Evolutionary conservation across 208 protist species (phyloP).

Genomic region (Trichomonas tenax): DNA sequence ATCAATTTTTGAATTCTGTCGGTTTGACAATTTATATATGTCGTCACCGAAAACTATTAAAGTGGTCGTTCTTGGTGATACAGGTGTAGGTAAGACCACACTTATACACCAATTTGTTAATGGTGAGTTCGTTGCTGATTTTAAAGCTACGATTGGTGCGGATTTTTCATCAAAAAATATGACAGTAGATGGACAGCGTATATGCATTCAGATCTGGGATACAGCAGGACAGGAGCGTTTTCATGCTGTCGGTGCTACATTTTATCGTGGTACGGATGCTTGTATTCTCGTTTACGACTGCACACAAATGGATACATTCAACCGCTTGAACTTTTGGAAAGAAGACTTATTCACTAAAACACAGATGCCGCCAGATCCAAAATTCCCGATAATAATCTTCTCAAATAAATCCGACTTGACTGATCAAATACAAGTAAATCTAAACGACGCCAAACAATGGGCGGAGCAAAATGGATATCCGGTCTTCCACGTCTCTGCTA

Average conservation of each 20-base stretch:
- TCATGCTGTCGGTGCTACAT: background rate
- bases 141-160: background rate
- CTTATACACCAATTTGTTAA: background rate
- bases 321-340: background rate
- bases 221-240: slow-evolving; percentile 16
- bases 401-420: slow-evolving; percentile 9
- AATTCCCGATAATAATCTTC: background rate
- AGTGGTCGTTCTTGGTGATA: background rate
- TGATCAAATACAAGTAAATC: background rate
- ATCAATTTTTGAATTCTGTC: no score
- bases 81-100: slow-evolving; percentile 6
- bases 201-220: slow-evolving; percentile 8
- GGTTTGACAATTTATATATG: no score
- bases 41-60: background rate
- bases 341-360: background rate
- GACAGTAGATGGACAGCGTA: background rate
- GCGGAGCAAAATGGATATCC: background rate
- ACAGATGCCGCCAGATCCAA: background rate
- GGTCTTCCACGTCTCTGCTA: background rate
- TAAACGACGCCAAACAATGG: background rate
- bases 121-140: background rate
- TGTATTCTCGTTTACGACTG: slow-evolving; percentile 12
- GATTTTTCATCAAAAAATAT: slow-evolving; percentile 9
- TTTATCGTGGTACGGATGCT: background rate
- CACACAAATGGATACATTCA: background rate